Base-by-base conservation (phyloP, 108 stramenopile species). In the Stephanodiscus minutulus region DNA sequence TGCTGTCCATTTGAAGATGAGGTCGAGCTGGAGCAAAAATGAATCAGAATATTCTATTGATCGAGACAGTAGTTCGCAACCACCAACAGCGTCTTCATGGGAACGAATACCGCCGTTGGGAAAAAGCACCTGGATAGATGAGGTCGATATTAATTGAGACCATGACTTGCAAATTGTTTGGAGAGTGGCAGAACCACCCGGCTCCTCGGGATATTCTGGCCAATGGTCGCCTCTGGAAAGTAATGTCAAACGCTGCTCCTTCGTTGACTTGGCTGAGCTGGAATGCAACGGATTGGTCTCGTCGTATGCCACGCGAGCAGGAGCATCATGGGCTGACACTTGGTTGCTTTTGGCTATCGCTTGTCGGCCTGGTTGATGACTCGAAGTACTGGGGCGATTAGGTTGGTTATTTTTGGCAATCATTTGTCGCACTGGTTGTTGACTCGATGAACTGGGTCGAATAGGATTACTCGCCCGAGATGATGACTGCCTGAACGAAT, bases 131-230 rank as follows among this genome's bases (percentile, higher is more conserved):
- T 82, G 64, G 1, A 70, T 36, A 37, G 89, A 68, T 17, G 81
- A 53, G 12, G 63, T 37, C 9, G 86, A 76, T 15, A 93, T 65
- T 0, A 88, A 55, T 11, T 68, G 70, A 3, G 82, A 61, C 92
- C 91, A 96, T 21, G 84, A 73, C 70, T 88, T 91, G 43, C 85
- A 86, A 9, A 96, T 50, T 13, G 71, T 61, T 17, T 35, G 58
- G 28, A 82, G 76, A 10, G 75, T 33, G 35, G 60, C 37, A 37
- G 68, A 36, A 27, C 79, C 86, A 52, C 59, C 58, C 8, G 91
- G 86, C 60, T 92, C 87, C 66, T 92, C 95, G 21, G 95, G 92
- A 76, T 86, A 96, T 57, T 93, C 92, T 11, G 92, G 92, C 92
- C 82, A 83, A 49, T 54, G 36, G n/a, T 85, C 82, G 25, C 73